Conservation (phyloP, 371 early-diverging fungal species). For the Mucor mucedo region DNA sequence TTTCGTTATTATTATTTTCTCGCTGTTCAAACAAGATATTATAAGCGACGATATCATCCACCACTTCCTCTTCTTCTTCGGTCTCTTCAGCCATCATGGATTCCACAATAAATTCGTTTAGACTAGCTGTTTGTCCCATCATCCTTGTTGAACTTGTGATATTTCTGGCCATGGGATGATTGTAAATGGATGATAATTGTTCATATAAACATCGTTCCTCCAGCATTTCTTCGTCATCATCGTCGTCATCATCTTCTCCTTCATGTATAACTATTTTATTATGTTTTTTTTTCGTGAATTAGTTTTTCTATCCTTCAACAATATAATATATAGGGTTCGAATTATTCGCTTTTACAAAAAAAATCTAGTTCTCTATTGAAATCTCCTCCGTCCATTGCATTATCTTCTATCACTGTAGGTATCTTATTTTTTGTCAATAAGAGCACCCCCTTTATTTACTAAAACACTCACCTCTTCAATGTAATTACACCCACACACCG, state of each 20-base stretch:
- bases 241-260: constrained; percentile 13
- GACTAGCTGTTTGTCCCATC: not conserved
- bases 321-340: not conserved
- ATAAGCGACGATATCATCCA: constrained; percentile 7
- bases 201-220: constrained; percentile 22
- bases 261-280: not conserved
- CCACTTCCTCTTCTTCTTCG: not conserved
- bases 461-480: constrained; percentile 5
- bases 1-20: not conserved
- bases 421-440: not conserved
- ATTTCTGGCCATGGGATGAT: constrained; percentile 10
- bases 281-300: not conserved
- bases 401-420: constrained; percentile 1
- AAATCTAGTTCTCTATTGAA: constrained; percentile 7
- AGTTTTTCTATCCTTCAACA: not conserved
- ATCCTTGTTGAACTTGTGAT: not conserved
- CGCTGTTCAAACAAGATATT: constrained; percentile 11
- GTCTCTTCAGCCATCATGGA: not conserved
- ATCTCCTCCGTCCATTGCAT: not conserved
- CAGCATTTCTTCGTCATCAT: constrained; percentile 11
- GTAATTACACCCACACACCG: constrained; percentile 6
- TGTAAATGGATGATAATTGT: constrained; percentile 15
- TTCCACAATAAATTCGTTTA: not conserved
- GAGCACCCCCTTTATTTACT: not conserved
- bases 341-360: not conserved